Base-by-base conservation (phyloP, 2,329 filamentous ascomycete genomes). In the Clathrospora elynae region DNA sequence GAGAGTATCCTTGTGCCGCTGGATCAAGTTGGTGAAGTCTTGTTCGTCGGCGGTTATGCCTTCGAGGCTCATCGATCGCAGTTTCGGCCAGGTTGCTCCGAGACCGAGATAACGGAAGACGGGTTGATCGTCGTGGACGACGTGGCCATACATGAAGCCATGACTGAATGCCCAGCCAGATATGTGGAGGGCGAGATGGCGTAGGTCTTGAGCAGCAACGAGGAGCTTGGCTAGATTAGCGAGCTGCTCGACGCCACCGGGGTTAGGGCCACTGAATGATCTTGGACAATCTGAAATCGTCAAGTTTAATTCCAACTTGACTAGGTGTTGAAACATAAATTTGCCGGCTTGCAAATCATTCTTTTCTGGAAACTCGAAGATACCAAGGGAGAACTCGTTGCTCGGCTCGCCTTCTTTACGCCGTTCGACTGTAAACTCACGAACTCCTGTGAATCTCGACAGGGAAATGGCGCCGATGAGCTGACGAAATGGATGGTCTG, bases 381-480 rank as follows among this genome's bases (percentile, higher is more conserved):
- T 39, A 18, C 28, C 31, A 4, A 59, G 34, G 6, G 51, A 53
- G 35, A 64, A 51, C 13, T 51, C 45, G 0, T 45, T 56, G 2
- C 49, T 48, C 4, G 24, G 19, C 2, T 20, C 9, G 12, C 10
- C 37, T n/a, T 17, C 8, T 2, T 19, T 9, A n/a, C 19, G 26
- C 6, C 34, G 17, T 31, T 42, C 34, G 7, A 57, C 43, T 5
- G 31, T 53, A 14, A 66, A 55, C 13, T 60, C 49, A 14, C 46
- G 53, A 13, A 68, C 50, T 9, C 55, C 54, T 13, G 52, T 22
- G 28, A 59, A 63, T 17, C 53, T 39, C 5, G 57, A 33, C 7
- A 52, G 4, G 31, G 52, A 57, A 5, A 67, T 24, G 2, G 61
- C 64, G 1, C 51, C 57, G 17, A 68, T 60, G 1, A 68, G 40